These are phyloP conservation scores for Pontederia paniculata DNA, from an alignment of 176 grass and related monocot genomes.

Conservation along the genomic window DNA sequence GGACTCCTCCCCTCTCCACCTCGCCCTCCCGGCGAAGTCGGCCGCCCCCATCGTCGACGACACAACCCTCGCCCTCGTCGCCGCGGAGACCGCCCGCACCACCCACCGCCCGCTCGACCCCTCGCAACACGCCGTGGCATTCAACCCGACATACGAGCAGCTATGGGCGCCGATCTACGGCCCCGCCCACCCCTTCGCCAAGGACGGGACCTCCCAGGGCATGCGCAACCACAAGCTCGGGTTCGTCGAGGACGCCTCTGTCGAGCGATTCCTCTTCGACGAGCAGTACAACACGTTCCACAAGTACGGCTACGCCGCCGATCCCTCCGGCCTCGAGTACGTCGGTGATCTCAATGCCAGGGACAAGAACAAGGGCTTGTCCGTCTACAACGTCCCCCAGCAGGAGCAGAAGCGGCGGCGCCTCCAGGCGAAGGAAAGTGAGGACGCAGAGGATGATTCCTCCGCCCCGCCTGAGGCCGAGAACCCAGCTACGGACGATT, in stretches of 20 bases:
- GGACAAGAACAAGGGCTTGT: conserved; percentile 33
- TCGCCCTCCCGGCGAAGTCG: conserved; percentile 52
- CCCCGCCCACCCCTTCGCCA: conserved; percentile 61
- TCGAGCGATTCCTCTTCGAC: conserved; percentile 92
- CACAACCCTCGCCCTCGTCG: conserved; percentile 66
- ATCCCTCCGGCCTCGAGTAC: conserved; percentile 72
- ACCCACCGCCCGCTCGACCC: conserved; percentile 66
- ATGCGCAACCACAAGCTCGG: conserved; percentile 97
- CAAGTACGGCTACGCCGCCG: conserved; percentile 73
- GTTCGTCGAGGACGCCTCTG: conserved; percentile 73
- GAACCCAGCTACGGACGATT: conserved; percentile 74
- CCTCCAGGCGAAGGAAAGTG: conserved; percentile 34
- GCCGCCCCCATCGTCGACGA: conserved; percentile 74
- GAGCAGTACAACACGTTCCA: conserved; percentile 99
- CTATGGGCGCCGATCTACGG: conserved; percentile 82
- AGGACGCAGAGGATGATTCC: background rate
- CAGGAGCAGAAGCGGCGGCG: conserved; percentile 93
- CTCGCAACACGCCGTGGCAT: conserved; percentile 53
- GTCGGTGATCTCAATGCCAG: conserved; percentile 49
- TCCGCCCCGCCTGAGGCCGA: background rate
- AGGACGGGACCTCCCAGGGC: conserved; percentile 52
- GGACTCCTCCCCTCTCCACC: conserved; percentile 59
- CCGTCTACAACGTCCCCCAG: conserved; percentile 81
- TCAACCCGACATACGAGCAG: conserved; percentile 94
- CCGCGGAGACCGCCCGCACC: conserved; percentile 32